Evolutionary conservation across 1,284 basidiomycete species (phyloP), one percentile per base, ranked within the genome.

Genomic region (Leccinum colubrinum): DNA sequence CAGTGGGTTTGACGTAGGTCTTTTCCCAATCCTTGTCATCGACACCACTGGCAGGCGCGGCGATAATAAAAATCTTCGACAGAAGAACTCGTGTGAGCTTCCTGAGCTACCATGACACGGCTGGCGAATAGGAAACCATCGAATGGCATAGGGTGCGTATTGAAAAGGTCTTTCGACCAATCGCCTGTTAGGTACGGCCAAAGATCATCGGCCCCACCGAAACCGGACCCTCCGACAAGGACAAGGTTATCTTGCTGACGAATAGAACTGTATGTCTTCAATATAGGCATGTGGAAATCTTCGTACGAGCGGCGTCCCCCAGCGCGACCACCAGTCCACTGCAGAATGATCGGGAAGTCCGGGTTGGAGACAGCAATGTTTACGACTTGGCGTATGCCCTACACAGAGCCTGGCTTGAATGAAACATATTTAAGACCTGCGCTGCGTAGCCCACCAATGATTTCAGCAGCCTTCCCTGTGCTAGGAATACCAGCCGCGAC

Each of bases 271-370:
- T 99, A 99, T 0, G 96, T 98, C 54, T 88, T 80, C 53, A 99
- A 81, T 69, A 99, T 88, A 1, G 97, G 97, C 76, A 97, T 94
- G 75, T 98, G 97, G 86, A 98, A 96, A 77, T 99, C 97, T 77
- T 99, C 97, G 76, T 90, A 98, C 11, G 94, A 96, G 80, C 98
- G 97, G 72, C 99, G 97, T 64, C 97, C 97, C 69, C 97, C 97
- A 17, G 97, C 97, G 70, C 97, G 94, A 58, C 97, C 97, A 73
- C 97, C 97, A 56, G 97, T 99, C 97, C 97, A 98, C 75, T 98
- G 97, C 66, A 98, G 81, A 77, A 99, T 95, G 78, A 99, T 90
- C 17, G 97, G 95, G 85, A 94, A 99, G 78, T 95, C 90, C 51
- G 96, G 94, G 78, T 98, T 96, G 65, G 94, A 85, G 53, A 92